Evolutionary conservation across 2,329 filamentous ascomycete species (phyloP).

Genomic region (Aspergillus floridensis): DNA sequence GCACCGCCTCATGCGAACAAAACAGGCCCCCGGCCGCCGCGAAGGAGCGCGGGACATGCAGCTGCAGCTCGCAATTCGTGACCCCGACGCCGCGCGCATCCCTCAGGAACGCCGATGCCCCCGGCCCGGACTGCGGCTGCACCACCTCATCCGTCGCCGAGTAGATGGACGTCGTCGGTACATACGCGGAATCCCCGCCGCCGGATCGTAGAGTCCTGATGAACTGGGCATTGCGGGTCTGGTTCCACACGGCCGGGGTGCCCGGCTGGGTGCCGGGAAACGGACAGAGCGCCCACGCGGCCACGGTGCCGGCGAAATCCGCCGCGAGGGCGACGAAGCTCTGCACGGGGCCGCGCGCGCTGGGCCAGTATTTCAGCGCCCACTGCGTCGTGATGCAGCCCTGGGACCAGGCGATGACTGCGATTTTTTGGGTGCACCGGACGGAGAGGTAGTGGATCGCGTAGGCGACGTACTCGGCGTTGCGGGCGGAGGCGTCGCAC

Average conservation of each 20-base stretch:
- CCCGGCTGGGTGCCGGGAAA: constrained; percentile 49
- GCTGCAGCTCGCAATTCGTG: constrained; percentile 52
- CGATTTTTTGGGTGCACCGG: constrained; percentile 32
- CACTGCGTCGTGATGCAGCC: constrained; percentile 55
- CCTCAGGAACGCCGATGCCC: constrained; percentile 37
- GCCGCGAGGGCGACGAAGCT: constrained; percentile 52
- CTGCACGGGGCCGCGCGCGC: constrained; percentile 42
- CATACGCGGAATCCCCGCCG: constrained; percentile 51
- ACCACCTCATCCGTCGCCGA: constrained; percentile 52
- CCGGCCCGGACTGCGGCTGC: constrained; percentile 47
- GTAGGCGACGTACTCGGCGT: constrained; percentile 56
- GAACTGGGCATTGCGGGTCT: neutral
- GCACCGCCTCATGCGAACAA: constrained; percentile 50
- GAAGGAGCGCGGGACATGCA: constrained; percentile 34
- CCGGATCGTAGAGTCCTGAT: constrained; percentile 12
- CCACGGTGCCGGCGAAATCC: constrained; percentile 47
- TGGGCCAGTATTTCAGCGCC: constrained; percentile 58
- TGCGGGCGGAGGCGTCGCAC: constrained; percentile 49
- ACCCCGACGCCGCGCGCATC: neutral
- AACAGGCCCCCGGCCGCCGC: constrained; percentile 36
- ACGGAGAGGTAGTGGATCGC: constrained; percentile 47
- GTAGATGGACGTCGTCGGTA: constrained; percentile 55
- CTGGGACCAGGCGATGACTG: constrained; percentile 53
- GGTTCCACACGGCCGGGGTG: neutral
- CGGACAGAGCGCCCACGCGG: constrained; percentile 33